A percentile compares a stretch with the other conserved stretches of the same genome.
These are phyloP conservation scores for Przewalskia tangutica DNA, from an alignment of 257 asterid genomes.

Conservation along the genomic window DNA sequence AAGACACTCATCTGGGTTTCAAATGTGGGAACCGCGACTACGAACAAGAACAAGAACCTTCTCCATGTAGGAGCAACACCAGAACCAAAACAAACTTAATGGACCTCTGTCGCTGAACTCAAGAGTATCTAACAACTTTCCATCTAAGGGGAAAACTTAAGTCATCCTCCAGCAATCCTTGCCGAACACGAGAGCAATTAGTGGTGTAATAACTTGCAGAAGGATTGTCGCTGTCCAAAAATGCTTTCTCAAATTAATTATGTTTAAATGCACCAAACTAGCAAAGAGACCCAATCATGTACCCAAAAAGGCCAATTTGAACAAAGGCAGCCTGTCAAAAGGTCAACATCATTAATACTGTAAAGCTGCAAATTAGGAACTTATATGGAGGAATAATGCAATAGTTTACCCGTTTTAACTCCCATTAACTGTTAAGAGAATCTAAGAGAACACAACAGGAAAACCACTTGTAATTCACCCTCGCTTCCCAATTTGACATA, in stretches of 20 bases:
- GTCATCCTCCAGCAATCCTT: conserved; percentile 23
- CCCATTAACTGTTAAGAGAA: conserved; percentile 25
- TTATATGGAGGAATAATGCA: conserved; percentile 12
- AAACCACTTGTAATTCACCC: conserved; percentile 27
- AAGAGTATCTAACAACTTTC: conserved; percentile 20
- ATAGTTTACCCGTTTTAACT: conserved; percentile 41
- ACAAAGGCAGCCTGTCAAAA: conserved; percentile 66
- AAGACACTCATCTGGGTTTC: not conserved
- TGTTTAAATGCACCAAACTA: conserved; percentile 33
- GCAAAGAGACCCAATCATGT: conserved; percentile 55
- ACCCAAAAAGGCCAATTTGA: conserved; percentile 36
- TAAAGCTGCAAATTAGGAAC: conserved; percentile 12
- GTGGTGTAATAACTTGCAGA: conserved; percentile 11
- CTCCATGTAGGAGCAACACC: conserved; percentile 11
- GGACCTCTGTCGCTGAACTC: conserved; percentile 23
- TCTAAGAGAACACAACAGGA: conserved; percentile 23
- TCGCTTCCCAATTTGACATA: conserved; percentile 26
- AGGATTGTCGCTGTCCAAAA: conserved; percentile 24
- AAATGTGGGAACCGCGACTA: not conserved
- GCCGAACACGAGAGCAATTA: conserved; percentile 1
- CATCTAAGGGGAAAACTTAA: conserved; percentile 17
- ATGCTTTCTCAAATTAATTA: conserved; percentile 39
- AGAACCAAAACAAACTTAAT: conserved; percentile 12
- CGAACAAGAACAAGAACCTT: not conserved
- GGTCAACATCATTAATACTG: conserved; percentile 40